Evolutionary conservation across 345 rosid species (phyloP).

Genomic region (Gossypium sturtianum): DNA sequence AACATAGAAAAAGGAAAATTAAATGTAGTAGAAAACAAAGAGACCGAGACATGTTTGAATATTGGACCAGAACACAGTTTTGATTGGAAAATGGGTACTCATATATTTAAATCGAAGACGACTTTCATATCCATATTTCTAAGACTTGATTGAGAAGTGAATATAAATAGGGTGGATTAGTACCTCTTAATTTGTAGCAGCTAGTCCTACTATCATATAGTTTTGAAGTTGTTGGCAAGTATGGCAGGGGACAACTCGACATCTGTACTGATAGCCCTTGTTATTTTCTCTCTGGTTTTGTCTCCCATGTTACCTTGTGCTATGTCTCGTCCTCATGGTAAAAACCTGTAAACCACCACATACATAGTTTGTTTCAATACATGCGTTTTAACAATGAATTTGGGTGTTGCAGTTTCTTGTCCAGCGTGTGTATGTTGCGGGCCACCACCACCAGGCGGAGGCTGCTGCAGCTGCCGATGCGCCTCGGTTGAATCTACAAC

Average conservation of each 20-base stretch:
- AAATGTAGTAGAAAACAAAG: neutral
- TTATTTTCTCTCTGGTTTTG: constrained; percentile 20
- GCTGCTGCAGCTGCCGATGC: constrained; percentile 25
- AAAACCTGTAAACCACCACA: neutral
- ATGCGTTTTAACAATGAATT: too few species aligned
- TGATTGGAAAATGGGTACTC: neutral
- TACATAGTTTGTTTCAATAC: neutral
- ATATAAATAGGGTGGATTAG: neutral
- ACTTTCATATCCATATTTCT: neutral
- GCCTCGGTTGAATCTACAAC: neutral
- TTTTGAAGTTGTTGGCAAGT: neutral
- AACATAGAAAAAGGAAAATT: neutral
- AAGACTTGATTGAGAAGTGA: neutral
- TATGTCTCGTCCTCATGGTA: constrained; percentile 24
- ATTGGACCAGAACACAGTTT: neutral
- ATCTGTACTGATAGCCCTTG: constrained; percentile 13
- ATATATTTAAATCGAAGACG: neutral
- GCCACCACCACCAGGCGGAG: constrained; percentile 20
- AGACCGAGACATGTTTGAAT: neutral
- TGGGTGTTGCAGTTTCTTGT: neutral
- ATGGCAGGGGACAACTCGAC: constrained; percentile 3
- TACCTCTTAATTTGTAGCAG: neutral
- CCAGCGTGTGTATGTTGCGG: constrained; percentile 24
- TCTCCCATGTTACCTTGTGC: constrained; percentile 13
- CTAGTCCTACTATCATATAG: neutral